Conservation (phyloP, 2,329 filamentous ascomycete genomes). For the Coniochaeta sp. region DNA sequence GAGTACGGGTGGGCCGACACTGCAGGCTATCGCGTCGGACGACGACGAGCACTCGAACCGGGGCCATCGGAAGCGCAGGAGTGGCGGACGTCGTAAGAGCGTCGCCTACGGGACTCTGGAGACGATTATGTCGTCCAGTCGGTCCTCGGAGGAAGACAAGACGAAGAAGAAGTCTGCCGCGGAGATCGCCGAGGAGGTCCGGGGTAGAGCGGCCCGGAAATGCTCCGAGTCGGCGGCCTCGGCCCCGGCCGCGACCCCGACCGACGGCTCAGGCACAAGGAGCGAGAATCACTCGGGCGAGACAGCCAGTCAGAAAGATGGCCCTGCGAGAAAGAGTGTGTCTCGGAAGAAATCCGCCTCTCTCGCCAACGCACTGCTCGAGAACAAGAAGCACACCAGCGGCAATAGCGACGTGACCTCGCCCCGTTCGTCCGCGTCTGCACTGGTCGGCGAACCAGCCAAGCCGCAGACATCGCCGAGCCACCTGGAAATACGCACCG, state of each 20-base stretch:
- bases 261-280: not conserved
- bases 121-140: conserved; percentile 60
- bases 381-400: conserved; percentile 20
- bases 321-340: conserved; percentile 6
- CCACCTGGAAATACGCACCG: conserved; percentile 38
- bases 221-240: conserved; percentile 20
- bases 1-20: conserved; percentile 37
- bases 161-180: conserved; percentile 52
- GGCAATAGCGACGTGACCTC: conserved; percentile 7
- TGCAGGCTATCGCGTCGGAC: conserved; percentile 50
- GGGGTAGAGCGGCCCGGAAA: conserved; percentile 36
- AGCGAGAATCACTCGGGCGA: not conserved
- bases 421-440: conserved; percentile 27
- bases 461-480: conserved; percentile 47
- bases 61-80: conserved; percentile 31
- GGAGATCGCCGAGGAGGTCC: conserved; percentile 47
- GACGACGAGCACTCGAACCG: conserved; percentile 37
- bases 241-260: conserved; percentile 12
- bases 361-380: conserved; percentile 39
- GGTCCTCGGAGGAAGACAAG: conserved; percentile 56
- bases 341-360: conserved; percentile 30
- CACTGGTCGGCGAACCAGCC: conserved; percentile 48
- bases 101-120: conserved; percentile 56
- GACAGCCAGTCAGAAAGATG: not conserved
- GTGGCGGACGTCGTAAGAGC: conserved; percentile 37